Base-by-base conservation (phyloP, 2,329 filamentous ascomycete species). In the Penicillium sp. region DNA sequence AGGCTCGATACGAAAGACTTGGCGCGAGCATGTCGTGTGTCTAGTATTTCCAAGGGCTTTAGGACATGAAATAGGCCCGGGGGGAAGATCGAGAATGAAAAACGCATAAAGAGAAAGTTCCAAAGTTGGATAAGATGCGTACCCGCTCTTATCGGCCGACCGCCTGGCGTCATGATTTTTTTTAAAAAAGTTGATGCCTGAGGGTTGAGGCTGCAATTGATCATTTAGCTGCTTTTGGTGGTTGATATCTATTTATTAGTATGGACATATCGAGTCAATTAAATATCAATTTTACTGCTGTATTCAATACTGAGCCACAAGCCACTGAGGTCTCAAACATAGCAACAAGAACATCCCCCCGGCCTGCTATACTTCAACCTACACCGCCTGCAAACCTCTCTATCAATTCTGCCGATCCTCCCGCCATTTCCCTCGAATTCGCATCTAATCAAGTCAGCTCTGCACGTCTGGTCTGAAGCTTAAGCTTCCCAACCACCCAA, bases 1-100 rank as follows among this genome's bases (percentile, higher is more conserved):
- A 69, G 67, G 67, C 64, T 67, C 69, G 63, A 65, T 63, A 49
- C 21, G 63, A 52, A 45, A 66, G 49, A 53, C 57, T 68, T 62
- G 69, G 61, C 59, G 64, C 44, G 58, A 68, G 63, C 71, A 74
- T 73, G 61, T 11, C n/a, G 11, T 16, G 4, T 14, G 31, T 34
- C 31, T 14, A 34, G 11, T n/a, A 11, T 14, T 1, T 34, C 31
- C 31, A 34, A 14, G 31, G 31, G 13, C 31, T 34, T 13, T 43
- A 49, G 27, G n/a, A 39, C 16, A 16, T 22, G 38, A 27, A 39
- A 14, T 34, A 34, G 8, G 31, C 31, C 31, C 31, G 42, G 18
- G 6, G 6, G 27, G 27, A 44, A 2, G 24, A 44, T 18, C 22
- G 27, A 32, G 47, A 42, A 49, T 43, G 56, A 43, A 57, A 59